Base-by-base conservation (phyloP, 768 basidiomycete genomes). In the Podaxis carcinomalis region DNA sequence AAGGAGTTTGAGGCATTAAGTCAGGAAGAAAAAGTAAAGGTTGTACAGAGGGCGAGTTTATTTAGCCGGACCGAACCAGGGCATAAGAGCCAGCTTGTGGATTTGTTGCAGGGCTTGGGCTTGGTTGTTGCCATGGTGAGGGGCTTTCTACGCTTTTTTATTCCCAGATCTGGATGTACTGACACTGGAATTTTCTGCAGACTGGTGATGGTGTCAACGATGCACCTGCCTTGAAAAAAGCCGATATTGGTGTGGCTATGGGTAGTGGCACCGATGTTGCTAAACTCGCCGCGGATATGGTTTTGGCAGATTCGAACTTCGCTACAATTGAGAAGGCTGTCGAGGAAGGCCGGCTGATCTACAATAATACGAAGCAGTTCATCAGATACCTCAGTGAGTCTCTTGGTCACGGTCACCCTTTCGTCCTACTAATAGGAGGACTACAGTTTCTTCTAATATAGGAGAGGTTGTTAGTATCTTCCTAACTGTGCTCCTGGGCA, bases 291-390 rank as follows among this genome's bases (percentile, higher is more conserved):
- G 93, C 96, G 6, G 96, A 99, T 74, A 96, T 99, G 94, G 95
- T 99, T 32, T 84, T 95, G 54, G 91, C 93, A 4, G 95, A 96
- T 73, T 95, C 95, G 51, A 98, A 98, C 79, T 99, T 99, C 74
- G 89, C 94, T 10, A 95, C 95, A 5, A 98, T 99, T 74, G 95
- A 97, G 73, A 80, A 87, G 67, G 96, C 96, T 6, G 95, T 99
- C 49, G 96, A 98, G 74, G 96, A 99, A 77, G 96, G 96, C 67
- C 81, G 96, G 74, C 81, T 96, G 61, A 99, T 98, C 69, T 98
- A 98, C 76, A 98, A 98, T 77, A 99, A 99, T 77, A 98, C 95
- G 49, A 99, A 99, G 77, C 96, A 98, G 72, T 99, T 99, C 75
- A 98, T 99, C 74, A 90, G 96, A 68, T 99, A 98, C 78, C 88